Conservation (phyloP, 495 filamentous ascomycete genomes). For the Jackrogersella multiformis region DNA sequence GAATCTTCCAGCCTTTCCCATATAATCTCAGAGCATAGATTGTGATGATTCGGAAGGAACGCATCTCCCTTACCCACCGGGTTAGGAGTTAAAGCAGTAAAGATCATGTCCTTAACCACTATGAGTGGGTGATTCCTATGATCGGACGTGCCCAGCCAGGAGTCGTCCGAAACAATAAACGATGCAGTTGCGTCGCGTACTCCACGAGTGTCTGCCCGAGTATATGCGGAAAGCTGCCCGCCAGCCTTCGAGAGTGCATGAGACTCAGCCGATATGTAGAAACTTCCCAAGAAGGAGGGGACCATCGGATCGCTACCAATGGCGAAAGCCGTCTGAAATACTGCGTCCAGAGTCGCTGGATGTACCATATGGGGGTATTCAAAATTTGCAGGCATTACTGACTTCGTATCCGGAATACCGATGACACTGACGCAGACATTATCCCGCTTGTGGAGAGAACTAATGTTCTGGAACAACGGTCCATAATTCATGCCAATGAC, state of each 20-base stretch:
- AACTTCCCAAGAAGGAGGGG: slow-evolving; percentile 34
- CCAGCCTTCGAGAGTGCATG: slow-evolving; percentile 13
- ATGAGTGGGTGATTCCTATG: slow-evolving; percentile 7
- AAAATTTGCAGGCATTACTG: slow-evolving; percentile 54
- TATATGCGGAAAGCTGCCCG: slow-evolving; percentile 11
- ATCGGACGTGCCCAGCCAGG: slow-evolving; percentile 15
- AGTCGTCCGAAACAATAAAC: slow-evolving; percentile 24
- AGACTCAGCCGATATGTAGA: slow-evolving; percentile 30
- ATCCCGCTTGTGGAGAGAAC: slow-evolving; percentile 20
- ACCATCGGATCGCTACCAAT: slow-evolving; percentile 37
- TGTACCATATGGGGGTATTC: slow-evolving; percentile 55
- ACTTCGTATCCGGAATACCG: slow-evolving; percentile 50
- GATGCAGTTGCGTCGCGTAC: slow-evolving; percentile 24
- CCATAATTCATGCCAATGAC: slow-evolving; percentile 57
- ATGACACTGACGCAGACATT: slow-evolving; percentile 28
- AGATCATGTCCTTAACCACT: slow-evolving; percentile 31
- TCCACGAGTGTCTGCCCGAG: slow-evolving; percentile 15
- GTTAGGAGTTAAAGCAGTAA: slow-evolving; percentile 20
- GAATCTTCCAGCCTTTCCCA: slow-evolving; percentile 42
- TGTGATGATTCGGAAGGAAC: slow-evolving; percentile 46
- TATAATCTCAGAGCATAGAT: slow-evolving; percentile 43
- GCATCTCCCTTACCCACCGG: slow-evolving; percentile 7
- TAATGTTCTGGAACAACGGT: slow-evolving; percentile 53
- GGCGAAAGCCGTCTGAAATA: slow-evolving; percentile 43
- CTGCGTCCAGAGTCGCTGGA: slow-evolving; percentile 51